Conservation (phyloP, 345 rosid species). For the Alliaria petiolata region DNA sequence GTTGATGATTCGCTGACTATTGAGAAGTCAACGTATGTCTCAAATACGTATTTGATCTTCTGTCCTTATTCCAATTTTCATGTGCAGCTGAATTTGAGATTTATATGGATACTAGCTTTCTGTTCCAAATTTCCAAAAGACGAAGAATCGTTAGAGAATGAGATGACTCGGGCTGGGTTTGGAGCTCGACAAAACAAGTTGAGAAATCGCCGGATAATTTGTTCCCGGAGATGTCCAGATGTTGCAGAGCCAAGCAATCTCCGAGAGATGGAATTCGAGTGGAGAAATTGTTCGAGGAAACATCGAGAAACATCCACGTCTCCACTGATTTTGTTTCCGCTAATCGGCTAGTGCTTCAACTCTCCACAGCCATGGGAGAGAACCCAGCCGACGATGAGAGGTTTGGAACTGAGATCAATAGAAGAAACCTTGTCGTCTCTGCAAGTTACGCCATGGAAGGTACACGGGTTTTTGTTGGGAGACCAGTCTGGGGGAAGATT, state of each 20-base stretch:
- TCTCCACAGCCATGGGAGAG: conserved; percentile 57
- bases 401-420: conserved; percentile 44
- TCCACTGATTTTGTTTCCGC: conserved; percentile 68
- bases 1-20: too few relatives aligned
- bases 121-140: too few relatives aligned
- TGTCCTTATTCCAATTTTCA: too few relatives aligned
- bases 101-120: too few relatives aligned
- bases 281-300: conserved; percentile 77
- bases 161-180: too few relatives aligned
- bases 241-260: conserved; percentile 56
- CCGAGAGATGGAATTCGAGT: conserved; percentile 49
- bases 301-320: conserved; percentile 68
- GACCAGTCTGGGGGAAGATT: conserved; percentile 56
- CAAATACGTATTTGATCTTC: too few relatives aligned
- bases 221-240: conserved; percentile 78
- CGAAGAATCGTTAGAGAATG: too few relatives aligned
- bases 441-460: conserved; percentile 67
- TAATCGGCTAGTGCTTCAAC: conserved; percentile 44
- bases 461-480: conserved; percentile 56
- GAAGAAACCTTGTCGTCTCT: conserved; percentile 52
- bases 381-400: conserved; percentile 51
- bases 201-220: conserved; percentile 60
- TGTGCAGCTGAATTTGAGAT: too few relatives aligned
- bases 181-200: too few relatives aligned
- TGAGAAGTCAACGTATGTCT: too few relatives aligned